Base-by-base conservation (phyloP, 805 yeast genomes). In the Kuraishia floccosa region DNA sequence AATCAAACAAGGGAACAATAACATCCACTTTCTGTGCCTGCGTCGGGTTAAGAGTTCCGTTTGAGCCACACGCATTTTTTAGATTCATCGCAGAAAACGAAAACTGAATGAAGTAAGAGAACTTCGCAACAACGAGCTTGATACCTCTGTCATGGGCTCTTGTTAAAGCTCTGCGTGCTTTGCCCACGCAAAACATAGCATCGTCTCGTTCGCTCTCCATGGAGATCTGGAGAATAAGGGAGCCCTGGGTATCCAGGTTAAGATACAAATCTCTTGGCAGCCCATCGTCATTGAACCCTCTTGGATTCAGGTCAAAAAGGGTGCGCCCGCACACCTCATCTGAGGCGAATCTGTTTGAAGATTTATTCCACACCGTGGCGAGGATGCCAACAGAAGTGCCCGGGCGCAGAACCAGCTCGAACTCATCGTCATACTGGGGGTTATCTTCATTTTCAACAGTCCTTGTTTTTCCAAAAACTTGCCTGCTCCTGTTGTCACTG, bases 361-460 rank as follows among this genome's bases (percentile, higher is more conserved):
- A 55, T 25, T 72, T 78, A 43, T 77, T 78, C 93, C 94, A 83
- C 1, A 19, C 17, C 11, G 24, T 18, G 19, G 24, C 24, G n/a
- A 13, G 24, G 15, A 28, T 12, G 24, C 17, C 12, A n/a, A 17
- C 24, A n/a, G 17, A 13, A 14, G 13, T 17, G 6, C 24, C 23
- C n/a, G 31, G 17, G 12, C 17, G n/a, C 16, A 26, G 6, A 13
- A 16, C 8, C 7, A 32, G 17, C 14, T 32, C 35, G 17, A 32
- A 24, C 22, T 80, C 82, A 56, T 87, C 95, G 43, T 83, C 82
- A 93, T 93, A 89, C 11, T 67, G 70, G 0, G 96, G 96, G 42
- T 75, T 73, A 21, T 68, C 55, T 4, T 76, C 70, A 32, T 70
- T 70, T 19, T 63, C 59, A 4, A 81, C 59, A 0, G 76, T 67